Conservation (phyloP, 179 eudicot genomes). For the Spergularia azorica region DNA sequence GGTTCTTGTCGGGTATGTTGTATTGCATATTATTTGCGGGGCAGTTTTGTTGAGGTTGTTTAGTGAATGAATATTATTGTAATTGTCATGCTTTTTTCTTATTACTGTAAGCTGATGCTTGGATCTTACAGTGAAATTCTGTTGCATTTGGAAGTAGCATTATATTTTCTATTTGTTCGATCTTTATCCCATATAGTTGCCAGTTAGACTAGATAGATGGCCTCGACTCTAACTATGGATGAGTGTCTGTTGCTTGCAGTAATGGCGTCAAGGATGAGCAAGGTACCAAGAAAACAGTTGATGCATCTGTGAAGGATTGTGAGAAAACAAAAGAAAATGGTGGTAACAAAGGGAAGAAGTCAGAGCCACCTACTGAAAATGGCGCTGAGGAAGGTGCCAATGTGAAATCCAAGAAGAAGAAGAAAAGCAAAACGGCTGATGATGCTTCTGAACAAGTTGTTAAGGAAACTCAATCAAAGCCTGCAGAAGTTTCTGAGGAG, state of each 20-base stretch:
- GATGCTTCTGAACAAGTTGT: constrained; percentile 19
- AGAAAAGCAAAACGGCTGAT: constrained; percentile 29
- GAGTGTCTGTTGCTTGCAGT: constrained; percentile 33
- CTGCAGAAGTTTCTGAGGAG: not conserved
- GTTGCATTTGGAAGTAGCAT: too few species aligned
- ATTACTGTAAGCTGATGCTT: too few species aligned
- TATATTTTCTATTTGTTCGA: too few species aligned
- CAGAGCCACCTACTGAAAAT: constrained; percentile 9
- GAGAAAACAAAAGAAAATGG: constrained; percentile 32
- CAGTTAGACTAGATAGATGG: not conserved
- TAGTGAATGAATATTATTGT: too few species aligned
- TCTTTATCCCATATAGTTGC: too few species aligned
- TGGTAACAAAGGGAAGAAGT: constrained; percentile 23
- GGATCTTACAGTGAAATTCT: too few species aligned
- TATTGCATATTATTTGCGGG: too few species aligned
- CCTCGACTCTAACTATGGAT: constrained; percentile 19
- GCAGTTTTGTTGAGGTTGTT: too few species aligned
- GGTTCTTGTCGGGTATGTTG: too few species aligned
- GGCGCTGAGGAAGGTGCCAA: constrained; percentile 19
- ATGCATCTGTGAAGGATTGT: constrained; percentile 11
- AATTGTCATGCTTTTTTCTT: too few species aligned
- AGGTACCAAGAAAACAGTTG: constrained; percentile 12
- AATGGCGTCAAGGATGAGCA: constrained; percentile 23
- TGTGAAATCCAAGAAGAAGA: constrained; percentile 38
- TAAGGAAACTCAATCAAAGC: constrained; percentile 22